A percentile compares a stretch with the other conserved stretches of the same genome.
Evolutionary conservation across 306 rosid species (phyloP).

Genomic region (cucumber (Cucumis sativus)): DNA sequence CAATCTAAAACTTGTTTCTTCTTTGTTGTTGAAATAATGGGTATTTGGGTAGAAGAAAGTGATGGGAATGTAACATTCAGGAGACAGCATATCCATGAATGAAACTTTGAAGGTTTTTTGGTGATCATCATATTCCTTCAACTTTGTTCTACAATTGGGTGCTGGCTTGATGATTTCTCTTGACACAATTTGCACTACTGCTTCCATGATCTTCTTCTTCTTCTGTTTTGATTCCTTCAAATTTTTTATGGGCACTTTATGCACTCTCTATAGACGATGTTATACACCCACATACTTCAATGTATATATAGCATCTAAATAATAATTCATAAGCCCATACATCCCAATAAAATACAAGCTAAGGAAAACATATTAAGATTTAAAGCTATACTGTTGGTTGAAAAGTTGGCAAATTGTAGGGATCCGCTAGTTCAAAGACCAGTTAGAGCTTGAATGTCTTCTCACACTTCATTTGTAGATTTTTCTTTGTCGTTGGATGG

Average conservation of each 20-base stretch:
- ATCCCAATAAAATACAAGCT: too few relatives aligned
- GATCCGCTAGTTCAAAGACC: too few relatives aligned
- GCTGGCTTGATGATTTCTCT: constrained; percentile 19
- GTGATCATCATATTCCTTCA: neutral
- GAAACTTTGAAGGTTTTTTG: constrained; percentile 31
- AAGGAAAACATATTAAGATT: too few relatives aligned
- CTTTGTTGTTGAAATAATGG: neutral
- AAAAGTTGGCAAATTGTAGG: too few relatives aligned
- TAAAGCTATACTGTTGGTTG: too few relatives aligned
- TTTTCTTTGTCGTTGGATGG: too few relatives aligned
- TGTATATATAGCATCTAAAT: too few relatives aligned
- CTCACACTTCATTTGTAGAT: too few relatives aligned
- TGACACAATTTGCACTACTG: constrained; percentile 16
- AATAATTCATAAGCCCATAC: too few relatives aligned
- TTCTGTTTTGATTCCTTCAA: neutral
- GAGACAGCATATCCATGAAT: constrained; percentile 38
- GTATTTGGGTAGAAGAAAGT: constrained; percentile 18
- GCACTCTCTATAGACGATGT: neutral
- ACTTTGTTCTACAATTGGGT: constrained; percentile 21
- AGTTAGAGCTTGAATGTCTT: too few relatives aligned
- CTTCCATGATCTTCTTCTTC: neutral
- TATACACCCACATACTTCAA: neutral
- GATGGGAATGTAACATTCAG: constrained; percentile 24
- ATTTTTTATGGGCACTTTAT: neutral
- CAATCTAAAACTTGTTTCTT: neutral